Conservation (phyloP, 176 grass and related monocot species). For the Oryza coarctata region DNA sequence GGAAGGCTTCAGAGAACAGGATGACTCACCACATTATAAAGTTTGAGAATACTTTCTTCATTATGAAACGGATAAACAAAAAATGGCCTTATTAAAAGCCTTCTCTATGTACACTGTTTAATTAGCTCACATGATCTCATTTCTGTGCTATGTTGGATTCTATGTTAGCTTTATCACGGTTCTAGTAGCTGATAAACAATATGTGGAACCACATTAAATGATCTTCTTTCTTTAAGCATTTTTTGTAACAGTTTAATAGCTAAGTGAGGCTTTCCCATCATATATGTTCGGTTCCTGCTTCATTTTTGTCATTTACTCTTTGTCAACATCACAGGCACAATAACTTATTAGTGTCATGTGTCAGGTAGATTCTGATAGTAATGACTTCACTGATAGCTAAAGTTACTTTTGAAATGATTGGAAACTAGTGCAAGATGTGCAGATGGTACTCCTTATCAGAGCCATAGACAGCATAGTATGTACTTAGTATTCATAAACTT, state of each 20-base stretch:
- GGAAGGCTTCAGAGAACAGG: conserved; percentile 1
- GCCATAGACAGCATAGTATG: neutral
- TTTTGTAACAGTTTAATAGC: neutral
- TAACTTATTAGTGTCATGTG: neutral
- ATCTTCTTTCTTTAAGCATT: neutral
- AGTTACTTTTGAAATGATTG: conserved; percentile 1
- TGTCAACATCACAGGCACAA: conserved; percentile 4
- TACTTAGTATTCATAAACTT: neutral
- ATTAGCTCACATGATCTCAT: neutral
- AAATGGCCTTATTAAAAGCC: no score
- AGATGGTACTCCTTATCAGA: neutral
- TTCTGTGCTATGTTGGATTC: neutral
- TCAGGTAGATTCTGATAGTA: neutral
- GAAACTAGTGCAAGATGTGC: neutral
- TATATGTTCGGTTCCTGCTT: conserved; percentile 14
- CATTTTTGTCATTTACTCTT: neutral
- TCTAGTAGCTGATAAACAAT: neutral
- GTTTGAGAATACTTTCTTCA: no score
- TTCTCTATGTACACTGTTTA: no score
- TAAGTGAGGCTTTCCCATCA: neutral
- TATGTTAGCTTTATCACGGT: neutral
- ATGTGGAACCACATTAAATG: neutral
- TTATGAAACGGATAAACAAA: no score
- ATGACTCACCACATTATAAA: neutral
- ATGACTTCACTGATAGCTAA: neutral